Evolutionary conservation across 2,329 filamentous ascomycete species (phyloP), one percentile per base, ranked within the genome.

Genomic region (Xylaria sp.): DNA sequence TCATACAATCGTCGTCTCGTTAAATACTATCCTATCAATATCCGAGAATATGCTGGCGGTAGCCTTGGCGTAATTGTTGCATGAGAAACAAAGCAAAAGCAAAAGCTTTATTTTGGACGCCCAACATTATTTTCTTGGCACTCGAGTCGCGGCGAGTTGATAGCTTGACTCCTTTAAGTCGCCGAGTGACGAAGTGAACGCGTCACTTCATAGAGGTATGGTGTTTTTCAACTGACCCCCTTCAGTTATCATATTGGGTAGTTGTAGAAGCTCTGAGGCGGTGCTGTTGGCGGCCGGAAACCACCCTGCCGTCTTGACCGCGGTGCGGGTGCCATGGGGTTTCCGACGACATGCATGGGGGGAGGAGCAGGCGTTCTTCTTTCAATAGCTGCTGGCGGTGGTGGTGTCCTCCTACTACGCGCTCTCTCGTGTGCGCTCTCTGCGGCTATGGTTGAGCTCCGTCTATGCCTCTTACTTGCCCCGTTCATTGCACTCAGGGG

Each of bases 401-500:
- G 82, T 44, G 80, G 82, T 46, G 80, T 81, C 58, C 81, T 79
- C 60, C 79, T 76, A 8, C 64, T 70, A 41, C 68, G 67, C 28
- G 70, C 70, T 67, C 79, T 75, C 28, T 81, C 79, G 46, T 79
- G 77, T 34, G 80, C 73, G 55, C 78, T 79, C 3, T 81, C 79
- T 67, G 79, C 79, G n/a, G 80, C 80, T 28, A 83, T 78, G n/a
- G 78, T 74, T 8, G 76, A 77, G 57, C 76, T 77, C 64, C 86
- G 83, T 44, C 86, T 82, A 57, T 77, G 78, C 44, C 87, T 88
- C 61, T 85, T 82, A 39, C 82, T 80, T 66, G 83, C 80, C 66
- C 83, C 84, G 69, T 78, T 83, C 66, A 88, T 80, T 65, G 85
- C 85, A 73, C 85, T 87, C 70, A 91, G 79, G 3, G 88, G 88